Evolutionary conservation across 176 grass and related monocot species (phyloP).

Genomic region (Cenchrus fungigraminus): DNA sequence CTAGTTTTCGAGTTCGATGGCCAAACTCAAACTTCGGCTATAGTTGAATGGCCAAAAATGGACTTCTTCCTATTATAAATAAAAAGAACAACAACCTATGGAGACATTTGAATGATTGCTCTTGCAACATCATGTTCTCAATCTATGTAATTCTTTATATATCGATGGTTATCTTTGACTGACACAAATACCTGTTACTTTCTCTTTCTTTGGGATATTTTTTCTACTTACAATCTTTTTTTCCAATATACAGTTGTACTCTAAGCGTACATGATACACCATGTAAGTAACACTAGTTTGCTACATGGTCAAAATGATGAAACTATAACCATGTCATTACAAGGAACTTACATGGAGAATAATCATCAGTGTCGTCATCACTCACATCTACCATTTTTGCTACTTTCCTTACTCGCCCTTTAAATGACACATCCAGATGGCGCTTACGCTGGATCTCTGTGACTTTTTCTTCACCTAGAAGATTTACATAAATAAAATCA

Average conservation of each 20-base stretch:
- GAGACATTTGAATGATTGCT: background rate
- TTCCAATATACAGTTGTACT: conserved; percentile 7
- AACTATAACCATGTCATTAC: conserved; percentile 23
- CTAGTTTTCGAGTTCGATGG: too few species aligned
- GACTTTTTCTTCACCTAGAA: conserved; percentile 72
- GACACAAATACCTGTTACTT: conserved; percentile 12
- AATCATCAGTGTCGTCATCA: conserved; percentile 80
- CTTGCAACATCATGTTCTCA: background rate
- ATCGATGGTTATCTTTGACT: background rate
- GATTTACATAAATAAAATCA: conserved; percentile 39
- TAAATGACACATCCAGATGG: conserved; percentile 83
- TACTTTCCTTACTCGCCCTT: conserved; percentile 82
- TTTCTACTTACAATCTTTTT: conserved; percentile 27
- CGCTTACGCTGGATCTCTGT: conserved; percentile 84
- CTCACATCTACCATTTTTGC: conserved; percentile 82
- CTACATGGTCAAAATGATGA: conserved; percentile 23
- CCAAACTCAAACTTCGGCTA: too few species aligned
- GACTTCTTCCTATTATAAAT: background rate
- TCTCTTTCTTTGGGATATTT: conserved; percentile 24
- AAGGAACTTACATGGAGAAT: conserved; percentile 81
- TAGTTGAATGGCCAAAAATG: too few species aligned
- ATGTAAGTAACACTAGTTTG: conserved; percentile 27
- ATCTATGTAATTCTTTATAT: background rate
- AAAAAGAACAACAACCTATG: background rate
- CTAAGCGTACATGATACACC: background rate